These are phyloP conservation scores for Blastocystis sp. DNA, from an alignment of 352 stramenopile genomes.

Conservation along the genomic window DNA sequence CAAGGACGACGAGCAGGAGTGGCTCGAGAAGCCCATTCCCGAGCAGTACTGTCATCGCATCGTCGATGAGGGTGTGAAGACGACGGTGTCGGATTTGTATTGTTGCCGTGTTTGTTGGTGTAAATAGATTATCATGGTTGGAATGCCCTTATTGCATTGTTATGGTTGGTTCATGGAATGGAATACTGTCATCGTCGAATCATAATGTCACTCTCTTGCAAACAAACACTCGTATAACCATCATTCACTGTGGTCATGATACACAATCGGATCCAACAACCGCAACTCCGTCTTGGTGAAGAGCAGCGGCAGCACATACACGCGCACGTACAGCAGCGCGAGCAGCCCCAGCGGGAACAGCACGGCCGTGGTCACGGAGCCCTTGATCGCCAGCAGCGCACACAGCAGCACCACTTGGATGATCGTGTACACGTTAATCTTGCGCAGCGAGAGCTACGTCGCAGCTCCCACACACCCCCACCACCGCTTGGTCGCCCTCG, in stretches of 20 bases:
- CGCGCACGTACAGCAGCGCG: conserved; percentile 17
- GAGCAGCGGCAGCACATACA: not conserved
- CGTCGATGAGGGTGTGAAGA: conserved; percentile 72
- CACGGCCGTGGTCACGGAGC: not conserved
- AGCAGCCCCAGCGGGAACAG: conserved; percentile 28
- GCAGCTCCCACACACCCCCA: not conserved
- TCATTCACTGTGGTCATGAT: not conserved
- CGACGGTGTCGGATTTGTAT: conserved; percentile 87
- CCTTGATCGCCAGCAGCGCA: not conserved
- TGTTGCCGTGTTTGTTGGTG: no score
- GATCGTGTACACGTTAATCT: conserved; percentile 25
- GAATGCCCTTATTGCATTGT: no score
- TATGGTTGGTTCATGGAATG: no score
- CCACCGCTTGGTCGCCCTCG: not conserved
- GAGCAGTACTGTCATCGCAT: conserved; percentile 92
- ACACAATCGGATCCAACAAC: conserved; percentile 7
- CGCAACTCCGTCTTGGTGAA: conserved; percentile 14
- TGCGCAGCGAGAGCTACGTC: not conserved
- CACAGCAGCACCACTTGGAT: not conserved
- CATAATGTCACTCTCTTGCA: no score
- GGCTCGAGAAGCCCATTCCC: conserved; percentile 85
- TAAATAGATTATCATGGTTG: no score
- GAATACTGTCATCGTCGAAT: no score
- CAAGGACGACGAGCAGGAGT: conserved; percentile 70
- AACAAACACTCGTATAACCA: no score